Conservation (phyloP, 2,329 filamentous ascomycete genomes). For the Monilinia fructicola region DNA sequence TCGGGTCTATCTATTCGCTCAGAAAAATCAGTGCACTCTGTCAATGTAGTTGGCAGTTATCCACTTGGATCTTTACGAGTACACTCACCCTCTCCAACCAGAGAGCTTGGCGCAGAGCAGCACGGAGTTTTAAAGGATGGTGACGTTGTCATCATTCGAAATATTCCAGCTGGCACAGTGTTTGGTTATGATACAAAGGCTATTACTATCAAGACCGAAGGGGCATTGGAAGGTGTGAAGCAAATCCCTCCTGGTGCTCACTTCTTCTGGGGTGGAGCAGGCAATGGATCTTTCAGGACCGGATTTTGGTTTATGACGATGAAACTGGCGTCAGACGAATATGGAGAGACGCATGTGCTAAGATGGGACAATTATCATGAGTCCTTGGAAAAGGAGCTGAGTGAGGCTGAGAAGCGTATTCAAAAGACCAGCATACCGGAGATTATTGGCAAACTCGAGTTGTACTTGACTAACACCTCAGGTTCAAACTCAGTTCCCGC, state of each 20-base stretch:
- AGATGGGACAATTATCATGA: constrained; percentile 59
- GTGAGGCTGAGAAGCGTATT: constrained; percentile 47
- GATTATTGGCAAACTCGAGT: constrained; percentile 33
- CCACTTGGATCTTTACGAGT: constrained; percentile 48
- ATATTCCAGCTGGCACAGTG: constrained; percentile 45
- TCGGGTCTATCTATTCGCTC: constrained; percentile 26
- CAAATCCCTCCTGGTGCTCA: constrained; percentile 57
- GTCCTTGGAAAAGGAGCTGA: constrained; percentile 50
- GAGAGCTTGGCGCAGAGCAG: constrained; percentile 23
- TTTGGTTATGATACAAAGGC: constrained; percentile 42
- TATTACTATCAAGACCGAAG: constrained; percentile 51
- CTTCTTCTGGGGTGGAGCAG: constrained; percentile 58
- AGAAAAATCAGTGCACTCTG: constrained; percentile 39
- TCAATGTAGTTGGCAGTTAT: constrained; percentile 41
- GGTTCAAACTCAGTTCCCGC: neutral
- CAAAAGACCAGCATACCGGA: constrained; percentile 44
- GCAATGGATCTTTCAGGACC: constrained; percentile 50
- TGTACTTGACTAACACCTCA: constrained; percentile 29
- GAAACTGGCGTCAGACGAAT: constrained; percentile 33
- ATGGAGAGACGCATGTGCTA: constrained; percentile 45
- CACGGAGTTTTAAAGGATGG: constrained; percentile 40
- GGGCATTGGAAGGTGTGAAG: constrained; percentile 53
- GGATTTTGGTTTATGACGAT: constrained; percentile 55
- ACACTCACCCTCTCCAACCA: constrained; percentile 37
- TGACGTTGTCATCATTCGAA: constrained; percentile 54